These are phyloP conservation scores for Corniculantispora saksenae DNA, from an alignment of 2,329 filamentous ascomycete genomes.

Conservation along the genomic window DNA sequence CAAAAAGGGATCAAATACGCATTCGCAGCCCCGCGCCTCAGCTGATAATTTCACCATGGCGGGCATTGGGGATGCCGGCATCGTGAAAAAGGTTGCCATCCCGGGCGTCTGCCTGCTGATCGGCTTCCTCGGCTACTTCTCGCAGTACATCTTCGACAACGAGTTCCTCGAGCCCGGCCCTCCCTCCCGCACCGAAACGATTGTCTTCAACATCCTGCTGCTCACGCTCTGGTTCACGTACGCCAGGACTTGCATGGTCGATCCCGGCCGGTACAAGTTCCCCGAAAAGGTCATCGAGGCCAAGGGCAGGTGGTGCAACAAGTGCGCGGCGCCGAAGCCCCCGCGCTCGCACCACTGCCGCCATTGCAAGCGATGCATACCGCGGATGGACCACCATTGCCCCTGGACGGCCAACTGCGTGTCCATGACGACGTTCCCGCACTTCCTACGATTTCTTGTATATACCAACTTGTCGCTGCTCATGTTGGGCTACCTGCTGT, in stretches of 20 bases:
- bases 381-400: constrained; percentile 85
- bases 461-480: constrained; percentile 69
- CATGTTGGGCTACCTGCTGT: constrained; percentile 61
- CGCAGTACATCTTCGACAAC: constrained; percentile 69
- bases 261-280: constrained; percentile 58
- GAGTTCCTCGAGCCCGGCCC: constrained; percentile 61
- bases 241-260: constrained; percentile 58
- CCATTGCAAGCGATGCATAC: constrained; percentile 71
- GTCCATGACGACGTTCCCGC: constrained; percentile 76
- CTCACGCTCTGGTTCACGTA: constrained; percentile 69
- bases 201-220: constrained; percentile 67
- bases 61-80: constrained; percentile 42
- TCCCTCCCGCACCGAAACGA: constrained; percentile 55
- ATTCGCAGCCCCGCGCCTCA: constrained; percentile 10
- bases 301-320: constrained; percentile 66
- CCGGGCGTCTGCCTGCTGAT: constrained; percentile 68
- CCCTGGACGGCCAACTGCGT: constrained; percentile 86
- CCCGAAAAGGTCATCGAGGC: constrained; percentile 37
- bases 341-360: constrained; percentile 81
- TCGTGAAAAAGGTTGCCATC: constrained; percentile 62
- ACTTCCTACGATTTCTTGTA: constrained; percentile 77
- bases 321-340: constrained; percentile 74
- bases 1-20: background rate
- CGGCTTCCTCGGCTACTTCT: constrained; percentile 68
- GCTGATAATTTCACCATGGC: constrained; percentile 35